Base-by-base conservation (phyloP, 2,329 filamentous ascomycete genomes). In the Coleophoma eucalyptorum region DNA sequence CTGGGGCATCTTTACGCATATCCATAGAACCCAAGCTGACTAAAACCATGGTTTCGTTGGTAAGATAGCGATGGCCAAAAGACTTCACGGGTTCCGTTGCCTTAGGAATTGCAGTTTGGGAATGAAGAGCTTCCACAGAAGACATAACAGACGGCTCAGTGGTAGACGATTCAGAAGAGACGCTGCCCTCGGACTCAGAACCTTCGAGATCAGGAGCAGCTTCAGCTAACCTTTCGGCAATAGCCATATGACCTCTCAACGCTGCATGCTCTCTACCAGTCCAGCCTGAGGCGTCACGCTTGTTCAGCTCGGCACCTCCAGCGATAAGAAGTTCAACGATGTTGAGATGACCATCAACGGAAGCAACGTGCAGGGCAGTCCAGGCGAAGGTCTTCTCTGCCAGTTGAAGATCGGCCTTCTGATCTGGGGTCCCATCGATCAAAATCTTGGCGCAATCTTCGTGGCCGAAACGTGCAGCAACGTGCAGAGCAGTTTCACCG, bases 11-110 rank as follows among this genome's bases (percentile, higher is more conserved):
- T 70, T 94, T 96, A 49, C 91, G 83, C 72, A 89, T 89, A 65
- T 99, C 94, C 89, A 97, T 96, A 0, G 90, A 93, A 0, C 94
- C 94, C 8, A 99, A 74, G 62, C 90, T 97, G 61, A 99, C 92
- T 45, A 97, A 77, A 4, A 99, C 82, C 75, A 99, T 85, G 55
- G 89, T 89, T 62, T 96, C 86, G 47, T 95, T 83, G 16, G 84
- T 95, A 46, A 99, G 79, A 69, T 97, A 99, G 49, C 93, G 84
- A 74, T 99, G 94, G 50, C 94, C 94, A 68, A 97, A 99, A 1
- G 90, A 89, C 70, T 97, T 97, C 57, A 97, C 81, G 5, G 92
- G 87, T 56, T 97, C 90, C 2, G 84, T 74, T 6, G 78, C 71
- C 46, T 83, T 77, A 5, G 76, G 68, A 18, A 67, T 60, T 49